These are phyloP conservation scores for Rhodotorula graminis DNA, from an alignment of 768 basidiomycete genomes.

Conservation along the genomic window DNA sequence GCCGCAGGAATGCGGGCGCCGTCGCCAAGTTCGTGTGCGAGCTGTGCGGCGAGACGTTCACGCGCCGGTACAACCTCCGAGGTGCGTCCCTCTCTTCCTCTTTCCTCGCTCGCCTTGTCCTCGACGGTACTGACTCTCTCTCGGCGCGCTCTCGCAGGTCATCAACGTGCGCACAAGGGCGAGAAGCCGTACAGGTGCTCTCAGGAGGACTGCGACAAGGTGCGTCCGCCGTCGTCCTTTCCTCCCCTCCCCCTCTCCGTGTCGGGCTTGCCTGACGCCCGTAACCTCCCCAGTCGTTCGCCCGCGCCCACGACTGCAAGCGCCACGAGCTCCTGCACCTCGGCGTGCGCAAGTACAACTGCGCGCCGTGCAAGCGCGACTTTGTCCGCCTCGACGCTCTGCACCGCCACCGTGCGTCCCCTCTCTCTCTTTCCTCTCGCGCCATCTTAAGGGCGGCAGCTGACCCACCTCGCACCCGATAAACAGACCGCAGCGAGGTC, in stretches of 20 bases:
- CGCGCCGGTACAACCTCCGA: conserved; percentile 86
- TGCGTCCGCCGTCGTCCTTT: background rate
- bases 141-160: conserved; percentile 54
- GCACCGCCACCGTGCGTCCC: conserved; percentile 76
- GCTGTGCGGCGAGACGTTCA: conserved; percentile 78
- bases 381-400: conserved; percentile 94
- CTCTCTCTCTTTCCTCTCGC: too few species aligned
- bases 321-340: conserved; percentile 91
- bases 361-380: conserved; percentile 76
- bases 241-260: too few species aligned
- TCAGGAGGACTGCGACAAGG: conserved; percentile 78
- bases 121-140: background rate
- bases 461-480: background rate
- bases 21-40: conserved; percentile 39
- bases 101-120: background rate
- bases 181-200: conserved; percentile 86
- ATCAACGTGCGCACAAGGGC: conserved; percentile 82
- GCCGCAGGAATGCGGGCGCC: conserved; percentile 28
- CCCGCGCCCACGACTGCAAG: conserved; percentile 93
- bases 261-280: background rate
- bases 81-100: conserved; percentile 50
- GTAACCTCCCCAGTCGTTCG: conserved; percentile 56
- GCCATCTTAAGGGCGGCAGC: background rate
- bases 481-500: conserved; percentile 35
- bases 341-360: conserved; percentile 84